These are phyloP conservation scores for Rhodotorula diobovata DNA, from an alignment of 768 basidiomycete genomes.

Conservation along the genomic window DNA sequence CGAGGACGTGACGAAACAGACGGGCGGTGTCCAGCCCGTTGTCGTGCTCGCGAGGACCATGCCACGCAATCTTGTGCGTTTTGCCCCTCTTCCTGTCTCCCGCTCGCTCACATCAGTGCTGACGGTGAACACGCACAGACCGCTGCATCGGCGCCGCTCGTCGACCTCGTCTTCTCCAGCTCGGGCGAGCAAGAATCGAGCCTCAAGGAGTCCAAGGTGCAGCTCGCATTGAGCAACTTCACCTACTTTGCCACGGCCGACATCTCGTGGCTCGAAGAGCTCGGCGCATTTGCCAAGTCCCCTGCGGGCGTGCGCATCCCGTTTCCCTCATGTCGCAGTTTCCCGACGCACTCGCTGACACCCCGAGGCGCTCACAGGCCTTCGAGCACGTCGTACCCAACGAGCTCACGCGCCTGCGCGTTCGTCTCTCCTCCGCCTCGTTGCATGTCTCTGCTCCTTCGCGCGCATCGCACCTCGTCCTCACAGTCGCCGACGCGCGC, in stretches of 20 bases:
- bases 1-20: conserved; percentile 42
- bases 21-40: not conserved
- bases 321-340: no score
- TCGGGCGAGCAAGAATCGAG: conserved; percentile 18
- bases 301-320: conserved; percentile 76
- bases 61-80: conserved; percentile 60
- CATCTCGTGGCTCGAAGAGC: conserved; percentile 59
- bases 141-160: conserved; percentile 52
- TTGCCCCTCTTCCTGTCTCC: no score
- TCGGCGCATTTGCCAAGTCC: conserved; percentile 65
- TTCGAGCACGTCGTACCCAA: conserved; percentile 90
- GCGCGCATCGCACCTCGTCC: conserved; percentile 59
- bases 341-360: no score
- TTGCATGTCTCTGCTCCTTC: conserved; percentile 59
- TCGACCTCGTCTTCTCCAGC: conserved; percentile 49
- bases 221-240: conserved; percentile 12
- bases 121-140: conserved; percentile 7
- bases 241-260: conserved; percentile 52
- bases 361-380: conserved; percentile 50
- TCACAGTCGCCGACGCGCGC: conserved; percentile 61
- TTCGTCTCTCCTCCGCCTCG: conserved; percentile 65
- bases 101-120: not conserved
- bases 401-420: conserved; percentile 69
- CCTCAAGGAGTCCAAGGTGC: conserved; percentile 26
- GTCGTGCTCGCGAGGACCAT: conserved; percentile 58